Evolutionary conservation across 768 basidiomycete species (phyloP), one percentile per base, ranked within the genome.

Genomic region (Russula sp.): DNA sequence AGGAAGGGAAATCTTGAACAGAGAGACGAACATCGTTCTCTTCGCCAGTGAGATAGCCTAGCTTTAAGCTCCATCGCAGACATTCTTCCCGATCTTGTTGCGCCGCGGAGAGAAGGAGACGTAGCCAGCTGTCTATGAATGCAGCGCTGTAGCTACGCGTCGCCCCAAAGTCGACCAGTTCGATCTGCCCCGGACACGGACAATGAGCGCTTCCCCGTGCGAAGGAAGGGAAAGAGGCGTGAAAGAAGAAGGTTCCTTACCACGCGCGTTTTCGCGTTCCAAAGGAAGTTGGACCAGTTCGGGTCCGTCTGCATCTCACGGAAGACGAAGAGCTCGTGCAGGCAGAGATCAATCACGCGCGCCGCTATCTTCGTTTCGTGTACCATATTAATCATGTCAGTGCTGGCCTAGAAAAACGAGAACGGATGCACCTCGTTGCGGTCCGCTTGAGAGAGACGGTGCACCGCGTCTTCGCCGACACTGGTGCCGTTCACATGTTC

Each of bases 281-380:
- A 98, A 25, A 99, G 76, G 75, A 99, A 98, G 73, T 98, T 98
- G 9, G 92, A 90, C 90, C 92, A 98, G 69, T 99, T 98, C 3
- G 97, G 97, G 71, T 99, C 96, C 0, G 96, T 99, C 73, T 98
- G 97, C 97, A 99, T 98, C 46, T 88, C 73, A 35, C 90, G 78
- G 76, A 97, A 96, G 62, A 85, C 78, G 72, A 98, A 97, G 7
- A 99, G 81, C 71, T 98, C 97, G 60, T 81, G 83, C 43, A 99
- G 75, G 70, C 93, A 98, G 7, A 99, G 79, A 49, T 90, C 86
- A 54, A 98, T 79, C 49, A 97, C 82, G 58, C 85, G 77, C 3
- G 81, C 75, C 3, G 93, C 90, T 69, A 98, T 96, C 96, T 98
- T 57, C 48, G 39, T 11, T 18, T 51, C 39, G 9, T 32, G 18